Evolutionary conservation across 345 rosid genomes (phyloP), one percentile per base, ranked within the genome.

Genomic region (Citrus maxima): DNA sequence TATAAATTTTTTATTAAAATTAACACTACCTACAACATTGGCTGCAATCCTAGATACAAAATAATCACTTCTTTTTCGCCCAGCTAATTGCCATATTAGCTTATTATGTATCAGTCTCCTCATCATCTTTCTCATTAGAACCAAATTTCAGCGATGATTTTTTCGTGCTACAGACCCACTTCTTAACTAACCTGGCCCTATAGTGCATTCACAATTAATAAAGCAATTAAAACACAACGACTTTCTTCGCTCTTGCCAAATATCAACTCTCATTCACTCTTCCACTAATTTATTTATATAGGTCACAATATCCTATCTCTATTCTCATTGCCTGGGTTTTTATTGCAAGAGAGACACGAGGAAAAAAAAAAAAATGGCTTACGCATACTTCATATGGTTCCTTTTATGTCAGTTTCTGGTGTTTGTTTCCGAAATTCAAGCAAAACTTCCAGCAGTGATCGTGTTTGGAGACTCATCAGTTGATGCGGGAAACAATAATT

Each of bases 391-490:
- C 7, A 16, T 35, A 19, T 75, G 27, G 63, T 51, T 70, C 28
- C 34, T 76, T 24, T 13, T 76, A 21, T 2, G 30, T 68, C 79
- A 74, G 55, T 34, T 77, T 56, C 37, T 81, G 24, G 22, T 74
- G 4, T 32, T 61, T 3, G 35, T 51, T 25, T 10, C 70, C 0
- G n/a, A 8, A 21, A 49, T 25, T 46, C 37, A 56, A 58, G 78
- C 80, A 55, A 85, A 86, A 74, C 62, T 86, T 51, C 90, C 93
- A 2, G 93, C 93, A 1, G 70, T 86, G 19, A 85, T 89, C 22
- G 91, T 89, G 82, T 89, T 89, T 28, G 93, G 93, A 2, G 93
- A 89, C 80, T 89, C 93, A 1, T 67, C 91, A 0, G 93, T 89
- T 1, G 93, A 89, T 76, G 88, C 93, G 0, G 93, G 90, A 7